Conservation (phyloP, 2,329 filamentous ascomycete genomes). For the Trichothecium roseum region DNA sequence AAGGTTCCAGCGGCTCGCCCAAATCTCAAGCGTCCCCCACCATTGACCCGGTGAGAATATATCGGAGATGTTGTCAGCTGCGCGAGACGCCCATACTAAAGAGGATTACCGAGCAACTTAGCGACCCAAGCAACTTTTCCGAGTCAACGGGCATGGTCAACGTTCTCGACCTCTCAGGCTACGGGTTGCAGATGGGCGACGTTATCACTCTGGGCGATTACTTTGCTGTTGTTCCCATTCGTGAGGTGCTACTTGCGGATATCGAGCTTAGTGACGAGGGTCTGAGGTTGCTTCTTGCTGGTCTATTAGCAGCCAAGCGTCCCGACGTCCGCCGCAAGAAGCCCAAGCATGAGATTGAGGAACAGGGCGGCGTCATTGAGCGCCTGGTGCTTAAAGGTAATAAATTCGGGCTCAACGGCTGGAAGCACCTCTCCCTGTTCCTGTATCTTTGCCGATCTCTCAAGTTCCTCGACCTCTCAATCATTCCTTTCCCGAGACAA, state of each 20-base stretch:
- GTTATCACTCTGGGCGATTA: constrained; percentile 85
- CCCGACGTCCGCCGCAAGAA: constrained; percentile 45
- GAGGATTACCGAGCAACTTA: constrained; percentile 82
- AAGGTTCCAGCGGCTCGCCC: constrained; percentile 9
- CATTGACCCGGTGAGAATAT: constrained; percentile 85
- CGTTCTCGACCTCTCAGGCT: constrained; percentile 75
- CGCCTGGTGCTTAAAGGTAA: constrained; percentile 86
- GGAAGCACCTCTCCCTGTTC: constrained; percentile 85
- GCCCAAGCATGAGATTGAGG: constrained; percentile 27
- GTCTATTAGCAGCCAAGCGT: constrained; percentile 68
- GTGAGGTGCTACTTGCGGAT: constrained; percentile 77
- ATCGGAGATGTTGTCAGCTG: constrained; percentile 86
- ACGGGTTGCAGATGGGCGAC: constrained; percentile 73
- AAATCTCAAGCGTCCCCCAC: constrained; percentile 48
- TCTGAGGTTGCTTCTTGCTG: constrained; percentile 75
- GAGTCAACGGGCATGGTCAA: constrained; percentile 64
- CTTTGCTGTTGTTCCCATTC: constrained; percentile 83
- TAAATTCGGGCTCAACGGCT: constrained; percentile 76
- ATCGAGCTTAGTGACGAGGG: constrained; percentile 82
- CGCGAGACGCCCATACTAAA: constrained; percentile 88
- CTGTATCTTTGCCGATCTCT: constrained; percentile 82
- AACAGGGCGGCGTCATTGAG: constrained; percentile 67
- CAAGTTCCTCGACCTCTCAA: constrained; percentile 77
- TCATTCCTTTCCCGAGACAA: constrained; percentile 61
- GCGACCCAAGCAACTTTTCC: constrained; percentile 55